A percentile compares a stretch with the other conserved stretches of the same genome.
These are phyloP conservation scores for Neofusicoccum cordaticola DNA, from an alignment of 2,329 filamentous ascomycete species.

Conservation along the genomic window DNA sequence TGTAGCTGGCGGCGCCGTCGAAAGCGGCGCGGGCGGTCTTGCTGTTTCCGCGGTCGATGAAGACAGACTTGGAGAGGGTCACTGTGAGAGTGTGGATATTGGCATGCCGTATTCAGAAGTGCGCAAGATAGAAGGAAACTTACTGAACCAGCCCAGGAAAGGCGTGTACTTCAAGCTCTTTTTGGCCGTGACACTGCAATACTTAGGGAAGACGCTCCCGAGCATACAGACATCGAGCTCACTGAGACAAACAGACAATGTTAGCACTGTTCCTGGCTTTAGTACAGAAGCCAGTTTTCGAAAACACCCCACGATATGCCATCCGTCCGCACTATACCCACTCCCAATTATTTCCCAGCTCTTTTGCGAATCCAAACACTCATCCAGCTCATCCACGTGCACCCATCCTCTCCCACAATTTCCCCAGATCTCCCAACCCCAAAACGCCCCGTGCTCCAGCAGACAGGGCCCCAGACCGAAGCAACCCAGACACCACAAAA, in stretches of 20 bases:
- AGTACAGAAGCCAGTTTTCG: neutral
- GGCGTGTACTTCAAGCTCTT: conserved; percentile 74
- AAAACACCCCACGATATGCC: too few relatives aligned
- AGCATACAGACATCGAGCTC: conserved; percentile 94
- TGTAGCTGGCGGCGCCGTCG: conserved; percentile 76
- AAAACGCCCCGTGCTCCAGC: neutral
- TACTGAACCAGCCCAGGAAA: conserved; percentile 89
- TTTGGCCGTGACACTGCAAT: conserved; percentile 93
- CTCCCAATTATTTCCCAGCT: neutral
- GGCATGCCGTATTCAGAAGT: neutral
- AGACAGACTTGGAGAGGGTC: conserved; percentile 79
- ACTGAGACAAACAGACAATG: conserved; percentile 24
- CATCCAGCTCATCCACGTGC: neutral
- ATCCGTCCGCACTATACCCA: too few relatives aligned
- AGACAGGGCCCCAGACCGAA: neutral
- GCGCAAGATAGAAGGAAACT: conserved; percentile 19
- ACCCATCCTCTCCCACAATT: neutral
- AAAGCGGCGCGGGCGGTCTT: conserved; percentile 82
- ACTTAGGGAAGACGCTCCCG: conserved; percentile 81
- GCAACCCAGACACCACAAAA: too few relatives aligned
- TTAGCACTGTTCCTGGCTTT: conserved; percentile 19
- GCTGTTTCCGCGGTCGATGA: conserved; percentile 88
- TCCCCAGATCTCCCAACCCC: conserved; percentile 8
- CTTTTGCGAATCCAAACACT: too few relatives aligned
- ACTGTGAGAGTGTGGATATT: conserved; percentile 40